Evolutionary conservation across 148 eudicot species (phyloP).

Genomic region (Selenicereus undatus): DNA sequence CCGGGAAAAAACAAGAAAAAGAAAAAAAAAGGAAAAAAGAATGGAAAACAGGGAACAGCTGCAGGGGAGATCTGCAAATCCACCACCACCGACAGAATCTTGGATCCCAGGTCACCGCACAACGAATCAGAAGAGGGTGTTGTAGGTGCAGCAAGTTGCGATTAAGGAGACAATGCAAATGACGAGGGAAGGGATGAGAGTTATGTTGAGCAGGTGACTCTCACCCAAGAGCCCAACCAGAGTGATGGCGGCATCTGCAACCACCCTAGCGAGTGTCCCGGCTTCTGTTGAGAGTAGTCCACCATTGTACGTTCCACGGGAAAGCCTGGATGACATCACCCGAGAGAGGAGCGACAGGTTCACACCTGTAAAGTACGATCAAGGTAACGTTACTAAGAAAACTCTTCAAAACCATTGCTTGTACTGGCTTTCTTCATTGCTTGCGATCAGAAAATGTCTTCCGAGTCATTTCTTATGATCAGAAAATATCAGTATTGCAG

Average conservation of each 20-base stretch:
- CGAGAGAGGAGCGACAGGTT: conserved; percentile 87
- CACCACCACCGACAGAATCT: not conserved
- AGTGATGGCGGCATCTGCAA: conserved; percentile 91
- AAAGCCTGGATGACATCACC: conserved; percentile 92
- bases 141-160: conserved; percentile 85
- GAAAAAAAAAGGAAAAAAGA: not conserved
- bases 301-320: conserved; percentile 94
- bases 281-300: conserved; percentile 95
- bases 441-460: too few species aligned
- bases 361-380: conserved; percentile 46
- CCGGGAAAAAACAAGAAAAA: not conserved
- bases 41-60: not conserved
- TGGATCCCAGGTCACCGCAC: not conserved
- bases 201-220: conserved; percentile 57
- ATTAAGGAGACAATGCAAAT: conserved; percentile 66
- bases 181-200: conserved; percentile 73
- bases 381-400: not conserved
- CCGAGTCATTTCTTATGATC: too few species aligned
- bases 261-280: conserved; percentile 86
- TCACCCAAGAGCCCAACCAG: conserved; percentile 68
- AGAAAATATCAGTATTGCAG: too few species aligned
- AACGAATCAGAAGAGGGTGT: conserved; percentile 52
- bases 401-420: too few species aligned
- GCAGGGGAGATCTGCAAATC: not conserved
- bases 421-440: too few species aligned